phyloP scores from a whole-genome alignment of 2,329 filamentous ascomycete genomes.

The Aspergillus luchuensis region DNA sequence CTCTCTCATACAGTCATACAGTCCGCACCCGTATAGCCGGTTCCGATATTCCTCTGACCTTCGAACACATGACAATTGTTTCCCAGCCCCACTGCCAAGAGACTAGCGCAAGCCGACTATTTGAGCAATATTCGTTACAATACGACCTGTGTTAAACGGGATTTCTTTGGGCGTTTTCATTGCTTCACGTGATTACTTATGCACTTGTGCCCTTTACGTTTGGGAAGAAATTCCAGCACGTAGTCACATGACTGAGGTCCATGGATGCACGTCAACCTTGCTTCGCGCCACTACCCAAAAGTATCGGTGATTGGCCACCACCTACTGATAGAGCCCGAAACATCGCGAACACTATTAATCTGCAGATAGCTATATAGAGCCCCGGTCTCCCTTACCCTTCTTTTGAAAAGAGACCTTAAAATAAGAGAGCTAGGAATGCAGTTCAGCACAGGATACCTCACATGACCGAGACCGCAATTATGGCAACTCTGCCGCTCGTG shows the following conservation, averaged over 20 bases:
- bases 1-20: too few relatives aligned
- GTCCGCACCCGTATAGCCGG: too few relatives aligned
- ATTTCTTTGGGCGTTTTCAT: background rate
- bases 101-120: background rate
- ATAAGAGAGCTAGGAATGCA: background rate
- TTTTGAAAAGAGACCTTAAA: background rate
- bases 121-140: background rate
- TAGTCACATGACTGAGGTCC: background rate
- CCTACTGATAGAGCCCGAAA: background rate
- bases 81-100: background rate
- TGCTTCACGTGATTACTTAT: background rate
- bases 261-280: background rate
- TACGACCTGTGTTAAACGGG: background rate
- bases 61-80: background rate
- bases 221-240: background rate
- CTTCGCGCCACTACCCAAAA: background rate
- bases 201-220: background rate
- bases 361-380: background rate
- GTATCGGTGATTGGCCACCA: background rate
- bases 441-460: background rate
- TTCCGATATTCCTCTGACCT: too few relatives aligned
- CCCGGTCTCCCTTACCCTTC: background rate
- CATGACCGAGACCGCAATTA: background rate
- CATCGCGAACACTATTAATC: background rate
- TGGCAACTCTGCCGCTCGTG: constrained; percentile 1